phyloP scores from a whole-genome alignment of 257 asterid species.

The Nicotiana knightiana region DNA sequence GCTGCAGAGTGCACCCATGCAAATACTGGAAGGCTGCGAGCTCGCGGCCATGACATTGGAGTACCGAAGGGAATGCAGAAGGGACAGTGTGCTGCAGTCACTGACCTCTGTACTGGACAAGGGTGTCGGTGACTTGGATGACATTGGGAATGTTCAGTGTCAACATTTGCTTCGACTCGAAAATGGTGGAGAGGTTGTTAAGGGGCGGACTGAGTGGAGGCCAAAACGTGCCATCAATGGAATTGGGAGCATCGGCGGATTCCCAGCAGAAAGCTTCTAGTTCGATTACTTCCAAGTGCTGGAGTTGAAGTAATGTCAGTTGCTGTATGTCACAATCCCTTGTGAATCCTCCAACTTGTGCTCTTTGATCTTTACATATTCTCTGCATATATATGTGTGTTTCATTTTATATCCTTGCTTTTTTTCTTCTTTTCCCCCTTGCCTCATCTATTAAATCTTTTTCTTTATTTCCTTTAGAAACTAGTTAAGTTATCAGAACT shows the following conservation, averaged over 20 bases:
- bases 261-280: constrained; percentile 44
- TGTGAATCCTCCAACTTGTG: constrained; percentile 15
- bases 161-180: constrained; percentile 91
- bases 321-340: constrained; percentile 18
- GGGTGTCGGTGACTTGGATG: constrained; percentile 30
- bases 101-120: constrained; percentile 58
- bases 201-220: constrained; percentile 90
- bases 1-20: constrained; percentile 77
- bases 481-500: neutral
- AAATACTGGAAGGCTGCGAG: constrained; percentile 79
- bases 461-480: neutral
- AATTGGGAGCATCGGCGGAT: constrained; percentile 35
- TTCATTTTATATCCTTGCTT: neutral
- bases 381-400: neutral
- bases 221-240: constrained; percentile 44
- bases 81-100: constrained; percentile 93
- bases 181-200: constrained; percentile 79
- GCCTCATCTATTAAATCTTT: neutral
- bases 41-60: constrained; percentile 77
- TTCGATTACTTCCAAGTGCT: neutral
- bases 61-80: constrained; percentile 92
- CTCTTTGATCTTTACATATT: constrained; percentile 10
- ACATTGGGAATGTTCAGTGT: constrained; percentile 52
- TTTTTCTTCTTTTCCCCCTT: neutral
- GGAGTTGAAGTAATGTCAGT: constrained; percentile 14